Base-by-base conservation (phyloP, 345 rosid genomes). In the Lepidium didymum region DNA sequence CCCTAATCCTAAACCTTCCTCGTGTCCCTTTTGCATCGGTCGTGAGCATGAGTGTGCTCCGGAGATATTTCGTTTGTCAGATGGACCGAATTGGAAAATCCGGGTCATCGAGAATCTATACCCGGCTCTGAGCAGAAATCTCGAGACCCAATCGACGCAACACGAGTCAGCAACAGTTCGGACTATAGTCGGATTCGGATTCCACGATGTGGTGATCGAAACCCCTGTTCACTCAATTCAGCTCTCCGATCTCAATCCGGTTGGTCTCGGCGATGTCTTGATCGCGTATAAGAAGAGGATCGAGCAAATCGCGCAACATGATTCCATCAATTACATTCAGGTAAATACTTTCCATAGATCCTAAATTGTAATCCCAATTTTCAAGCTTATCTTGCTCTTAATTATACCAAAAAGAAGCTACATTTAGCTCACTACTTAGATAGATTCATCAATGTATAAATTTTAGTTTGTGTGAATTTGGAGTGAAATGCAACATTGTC, bases 101-200 rank as follows among this genome's bases (percentile, higher is more conserved):
- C 80, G 96, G 56, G 95, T 94, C 79, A 82, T 91, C 70, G 82
- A 91, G 91, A 94, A 87, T 65, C 84, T 94, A 8, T 91, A 86
- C 77, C 93, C 96, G 0, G 96, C 97, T 5, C 67, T 91, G 36
- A 84, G 86, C 77, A 77, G 92, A 74, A 80, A 74, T 50, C 77
- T 79, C 36, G 85, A 57, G 44, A 16, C 36, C 50, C 64, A 76
- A 45, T 56, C 63, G 40, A 69, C 18, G 19, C 71, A 36, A 15
- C 36, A 10, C 10, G 73, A 47, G 11, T 58, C 56, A 34, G 73
- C 34, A 8, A 55, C 25, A 6, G 76, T 37, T 38, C 62, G 69
- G 68, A 77, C 6, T 27, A 27, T 27, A 27, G 6, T 27, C 31
- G 31, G 31, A 27, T 27, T 27, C 31, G 31, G 31, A 27, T 27